Evolutionary conservation across 176 grass and related monocot genomes (phyloP).

Genomic region (Zoysia japonica): DNA sequence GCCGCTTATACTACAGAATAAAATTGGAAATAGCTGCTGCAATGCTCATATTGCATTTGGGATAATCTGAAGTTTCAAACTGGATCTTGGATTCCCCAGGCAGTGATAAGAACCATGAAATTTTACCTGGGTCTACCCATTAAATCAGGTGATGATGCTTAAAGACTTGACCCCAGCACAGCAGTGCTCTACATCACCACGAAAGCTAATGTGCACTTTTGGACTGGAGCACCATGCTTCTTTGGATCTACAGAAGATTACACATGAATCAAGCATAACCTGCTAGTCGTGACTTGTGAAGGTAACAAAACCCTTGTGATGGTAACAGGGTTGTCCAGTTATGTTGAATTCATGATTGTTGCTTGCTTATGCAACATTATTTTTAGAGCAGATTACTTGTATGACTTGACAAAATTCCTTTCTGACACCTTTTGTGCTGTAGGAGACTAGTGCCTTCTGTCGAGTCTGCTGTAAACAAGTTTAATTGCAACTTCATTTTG

Average conservation of each 20-base stretch:
- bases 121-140: slow-evolving; percentile 18
- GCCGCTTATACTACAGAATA: neutral
- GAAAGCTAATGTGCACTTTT: slow-evolving; percentile 14
- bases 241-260: slow-evolving; percentile 24
- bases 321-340: neutral
- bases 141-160: slow-evolving; percentile 10
- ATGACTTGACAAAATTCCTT: slow-evolving; percentile 6
- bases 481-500: neutral
- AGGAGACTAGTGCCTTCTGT: neutral
- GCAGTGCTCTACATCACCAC: neutral
- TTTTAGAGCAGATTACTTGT: neutral
- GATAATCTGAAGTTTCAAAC: neutral
- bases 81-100: neutral
- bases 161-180: slow-evolving; percentile 17
- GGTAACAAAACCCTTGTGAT: neutral
- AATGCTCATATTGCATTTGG: neutral
- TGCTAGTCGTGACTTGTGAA: neutral
- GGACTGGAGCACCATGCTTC: neutral
- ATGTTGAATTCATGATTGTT: slow-evolving; percentile 8
- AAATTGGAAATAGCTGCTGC: neutral
- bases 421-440: neutral
- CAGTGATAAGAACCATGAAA: neutral
- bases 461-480: neutral
- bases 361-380: neutral
- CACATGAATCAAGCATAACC: slow-evolving; percentile 10